Evolutionary conservation across 495 filamentous ascomycete species (phyloP).

Genomic region (Aspergillus coremiiformis): DNA sequence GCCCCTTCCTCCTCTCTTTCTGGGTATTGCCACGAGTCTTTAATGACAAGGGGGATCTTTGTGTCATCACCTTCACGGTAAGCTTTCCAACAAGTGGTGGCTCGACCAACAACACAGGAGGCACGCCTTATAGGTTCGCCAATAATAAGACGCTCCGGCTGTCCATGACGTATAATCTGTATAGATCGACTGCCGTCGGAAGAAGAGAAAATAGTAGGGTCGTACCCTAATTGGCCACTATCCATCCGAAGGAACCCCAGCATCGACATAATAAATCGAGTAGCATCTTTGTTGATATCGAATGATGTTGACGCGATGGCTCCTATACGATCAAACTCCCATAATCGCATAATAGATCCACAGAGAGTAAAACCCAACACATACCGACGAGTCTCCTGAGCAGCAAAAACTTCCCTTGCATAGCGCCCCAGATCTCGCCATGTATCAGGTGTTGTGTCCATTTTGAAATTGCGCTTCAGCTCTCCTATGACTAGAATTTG

Average conservation of each 20-base stretch:
- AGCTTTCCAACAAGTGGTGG: constrained; percentile 42
- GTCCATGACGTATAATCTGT: constrained; percentile 25
- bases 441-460: background rate
- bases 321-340: background rate
- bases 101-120: constrained; percentile 33
- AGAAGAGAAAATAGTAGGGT: constrained; percentile 28
- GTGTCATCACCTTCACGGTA: constrained; percentile 26
- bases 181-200: constrained; percentile 27
- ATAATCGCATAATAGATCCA: background rate
- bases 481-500: background rate
- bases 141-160: constrained; percentile 35
- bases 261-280: background rate
- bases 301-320: background rate
- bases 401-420: background rate
- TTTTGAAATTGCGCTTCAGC: background rate
- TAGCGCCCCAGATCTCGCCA: background rate
- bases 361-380: background rate
- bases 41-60: constrained; percentile 34
- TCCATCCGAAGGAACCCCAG: background rate
- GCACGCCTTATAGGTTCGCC: constrained; percentile 29
- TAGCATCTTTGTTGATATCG: background rate
- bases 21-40: constrained; percentile 44
- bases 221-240: constrained; percentile 12
- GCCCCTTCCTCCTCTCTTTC: constrained; percentile 38
- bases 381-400: background rate